Evolutionary conservation across 2,329 filamentous ascomycete genomes (phyloP).

Genomic region (Cladorrhinum sp.): DNA sequence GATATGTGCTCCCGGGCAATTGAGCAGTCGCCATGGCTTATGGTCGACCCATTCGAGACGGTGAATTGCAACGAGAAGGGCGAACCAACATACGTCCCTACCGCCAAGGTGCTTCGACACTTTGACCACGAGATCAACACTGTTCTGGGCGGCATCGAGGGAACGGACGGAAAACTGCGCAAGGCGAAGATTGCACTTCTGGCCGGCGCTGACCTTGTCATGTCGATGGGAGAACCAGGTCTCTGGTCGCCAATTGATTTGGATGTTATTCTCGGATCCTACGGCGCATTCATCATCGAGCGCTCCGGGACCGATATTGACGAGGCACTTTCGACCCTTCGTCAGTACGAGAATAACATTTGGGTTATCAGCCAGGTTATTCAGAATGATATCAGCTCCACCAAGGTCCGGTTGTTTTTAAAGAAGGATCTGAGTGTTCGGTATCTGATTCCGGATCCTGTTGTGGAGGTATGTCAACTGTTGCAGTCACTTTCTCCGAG

Average conservation of each 20-base stretch:
- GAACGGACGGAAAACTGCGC: constrained; percentile 62
- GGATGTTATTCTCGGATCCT: constrained; percentile 81
- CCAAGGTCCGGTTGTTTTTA: constrained; percentile 77
- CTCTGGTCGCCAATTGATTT: constrained; percentile 85
- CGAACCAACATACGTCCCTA: constrained; percentile 78
- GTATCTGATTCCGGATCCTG: constrained; percentile 61
- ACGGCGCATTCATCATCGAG: constrained; percentile 83
- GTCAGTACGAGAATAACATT: constrained; percentile 80
- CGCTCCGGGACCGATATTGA: constrained; percentile 85
- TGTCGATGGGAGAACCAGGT: constrained; percentile 52
- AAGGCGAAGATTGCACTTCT: constrained; percentile 74
- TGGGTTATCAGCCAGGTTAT: constrained; percentile 87
- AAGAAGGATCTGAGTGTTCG: constrained; percentile 76
- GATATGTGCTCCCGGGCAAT: constrained; percentile 86
- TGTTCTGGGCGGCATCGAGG: constrained; percentile 69
- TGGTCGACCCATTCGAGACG: constrained; percentile 81
- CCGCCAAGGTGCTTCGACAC: constrained; percentile 84
- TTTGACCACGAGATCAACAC: constrained; percentile 88
- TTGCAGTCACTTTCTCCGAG: background rate
- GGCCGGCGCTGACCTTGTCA: constrained; percentile 68
- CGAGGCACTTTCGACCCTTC: constrained; percentile 76
- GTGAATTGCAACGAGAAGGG: constrained; percentile 50
- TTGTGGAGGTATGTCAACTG: constrained; percentile 36
- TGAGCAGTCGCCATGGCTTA: constrained; percentile 72
- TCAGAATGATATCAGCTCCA: constrained; percentile 79